Percentiles rank a stretch among this genome's conserved stretches.
Conservation (phyloP, 2,329 filamentous ascomycete species). For the Beauveria sp. region DNA sequence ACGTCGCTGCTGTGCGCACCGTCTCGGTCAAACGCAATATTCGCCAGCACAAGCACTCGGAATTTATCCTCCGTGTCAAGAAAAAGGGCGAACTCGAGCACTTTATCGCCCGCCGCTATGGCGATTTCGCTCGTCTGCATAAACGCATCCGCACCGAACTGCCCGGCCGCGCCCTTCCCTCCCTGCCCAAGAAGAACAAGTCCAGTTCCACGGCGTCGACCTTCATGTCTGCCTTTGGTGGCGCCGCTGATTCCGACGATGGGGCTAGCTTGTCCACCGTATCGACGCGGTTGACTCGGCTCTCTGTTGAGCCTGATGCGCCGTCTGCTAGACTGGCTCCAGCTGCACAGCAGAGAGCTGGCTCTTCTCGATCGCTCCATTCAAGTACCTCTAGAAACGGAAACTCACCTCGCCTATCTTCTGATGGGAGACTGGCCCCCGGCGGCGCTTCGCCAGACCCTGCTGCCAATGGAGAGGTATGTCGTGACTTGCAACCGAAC, state of each 20-base stretch:
- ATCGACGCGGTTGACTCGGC: slow-evolving; percentile 57
- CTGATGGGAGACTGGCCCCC: slow-evolving; percentile 23
- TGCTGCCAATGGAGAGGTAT: slow-evolving; percentile 19
- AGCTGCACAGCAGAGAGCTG: slow-evolving; percentile 18
- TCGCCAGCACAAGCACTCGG: slow-evolving; percentile 84
- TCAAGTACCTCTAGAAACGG: slow-evolving; percentile 23
- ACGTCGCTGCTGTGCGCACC: slow-evolving; percentile 81
- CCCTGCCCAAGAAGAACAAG: slow-evolving; percentile 89
- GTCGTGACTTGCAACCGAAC: neutral
- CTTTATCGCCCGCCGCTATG: slow-evolving; percentile 79
- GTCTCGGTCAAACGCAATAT: slow-evolving; percentile 78
- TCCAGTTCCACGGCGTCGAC: slow-evolving; percentile 59
- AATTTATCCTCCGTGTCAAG: slow-evolving; percentile 86
- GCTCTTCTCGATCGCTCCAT: slow-evolving; percentile 20
- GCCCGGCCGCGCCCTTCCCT: slow-evolving; percentile 81
- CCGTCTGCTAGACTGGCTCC: slow-evolving; percentile 18
- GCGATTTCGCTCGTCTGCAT: slow-evolving; percentile 76
- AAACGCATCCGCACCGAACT: slow-evolving; percentile 75
- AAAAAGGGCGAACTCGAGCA: slow-evolving; percentile 65
- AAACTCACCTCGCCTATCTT: slow-evolving; percentile 24
- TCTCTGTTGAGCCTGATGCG: slow-evolving; percentile 20
- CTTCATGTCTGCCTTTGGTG: slow-evolving; percentile 45
- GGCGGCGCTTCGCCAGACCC: slow-evolving; percentile 16
- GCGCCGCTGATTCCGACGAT: slow-evolving; percentile 67
- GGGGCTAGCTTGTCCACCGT: slow-evolving; percentile 72